A percentile compares a stretch with the other conserved stretches of the same genome.
phyloP scores from a whole-genome alignment of 2,329 filamentous ascomycete genomes.

The Geosmithia flava region DNA sequence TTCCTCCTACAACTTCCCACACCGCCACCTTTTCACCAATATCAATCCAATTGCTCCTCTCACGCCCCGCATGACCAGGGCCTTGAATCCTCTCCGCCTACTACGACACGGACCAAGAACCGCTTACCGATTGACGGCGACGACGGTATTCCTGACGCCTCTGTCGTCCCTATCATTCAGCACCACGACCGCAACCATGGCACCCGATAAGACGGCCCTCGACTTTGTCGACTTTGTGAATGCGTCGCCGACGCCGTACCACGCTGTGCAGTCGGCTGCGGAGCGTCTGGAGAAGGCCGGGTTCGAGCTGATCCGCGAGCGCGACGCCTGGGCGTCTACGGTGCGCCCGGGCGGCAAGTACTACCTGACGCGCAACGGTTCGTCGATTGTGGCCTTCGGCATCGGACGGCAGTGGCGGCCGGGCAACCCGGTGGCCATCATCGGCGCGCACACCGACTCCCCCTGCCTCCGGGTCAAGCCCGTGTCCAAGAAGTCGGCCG shows the following conservation, averaged over 20 bases:
- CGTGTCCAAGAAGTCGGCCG: constrained; percentile 75
- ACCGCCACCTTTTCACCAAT: too few species aligned
- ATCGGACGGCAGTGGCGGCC: constrained; percentile 85
- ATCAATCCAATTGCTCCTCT: too few species aligned
- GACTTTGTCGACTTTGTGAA: constrained; percentile 93
- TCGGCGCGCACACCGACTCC: constrained; percentile 94
- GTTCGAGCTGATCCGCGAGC: constrained; percentile 81
- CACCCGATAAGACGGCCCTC: constrained; percentile 46
- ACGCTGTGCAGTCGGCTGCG: constrained; percentile 74
- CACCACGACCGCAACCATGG: constrained; percentile 29
- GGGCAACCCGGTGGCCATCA: constrained; percentile 82
- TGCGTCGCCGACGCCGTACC: constrained; percentile 88
- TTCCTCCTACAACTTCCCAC: too few species aligned
- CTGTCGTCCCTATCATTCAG: constrained; percentile 9
- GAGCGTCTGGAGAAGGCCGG: constrained; percentile 68
- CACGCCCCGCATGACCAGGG: background rate
- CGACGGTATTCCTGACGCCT: background rate
- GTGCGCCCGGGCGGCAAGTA: constrained; percentile 86
- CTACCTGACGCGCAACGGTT: constrained; percentile 87
- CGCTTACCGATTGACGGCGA: background rate
- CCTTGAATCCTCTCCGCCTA: background rate
- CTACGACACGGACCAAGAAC: background rate
- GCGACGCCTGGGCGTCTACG: constrained; percentile 72
- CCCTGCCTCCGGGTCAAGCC: constrained; percentile 88
- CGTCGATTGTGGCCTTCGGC: constrained; percentile 85